A percentile compares a stretch with the other conserved stretches of the same genome.
phyloP scores from a whole-genome alignment of 495 filamentous ascomycete genomes.

The Neurospora sublineolata region DNA sequence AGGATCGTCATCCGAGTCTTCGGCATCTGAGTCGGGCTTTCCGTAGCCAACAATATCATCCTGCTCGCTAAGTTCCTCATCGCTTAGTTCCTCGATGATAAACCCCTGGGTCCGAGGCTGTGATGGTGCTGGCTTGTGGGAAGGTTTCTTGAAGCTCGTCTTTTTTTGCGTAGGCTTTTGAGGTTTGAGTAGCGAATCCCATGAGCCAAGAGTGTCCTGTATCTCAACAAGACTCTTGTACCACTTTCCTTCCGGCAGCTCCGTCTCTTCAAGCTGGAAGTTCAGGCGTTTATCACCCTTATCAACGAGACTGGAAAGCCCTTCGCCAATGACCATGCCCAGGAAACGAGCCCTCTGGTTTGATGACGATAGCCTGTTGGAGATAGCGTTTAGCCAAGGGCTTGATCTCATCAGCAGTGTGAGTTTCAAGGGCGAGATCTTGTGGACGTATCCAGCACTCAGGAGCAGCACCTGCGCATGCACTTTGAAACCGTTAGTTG shows the following conservation, averaged over 20 bases:
- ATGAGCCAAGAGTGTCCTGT: constrained; percentile 50
- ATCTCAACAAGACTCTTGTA: constrained; percentile 56
- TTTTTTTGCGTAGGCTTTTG: constrained; percentile 1
- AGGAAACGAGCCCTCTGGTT: constrained; percentile 68
- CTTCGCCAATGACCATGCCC: constrained; percentile 80
- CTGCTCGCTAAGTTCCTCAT: constrained; percentile 46
- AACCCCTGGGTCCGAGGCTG: constrained; percentile 22
- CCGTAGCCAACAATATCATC: constrained; percentile 71
- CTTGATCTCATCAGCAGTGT: constrained; percentile 56
- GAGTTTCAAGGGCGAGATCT: constrained; percentile 47
- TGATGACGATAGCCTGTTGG: constrained; percentile 72
- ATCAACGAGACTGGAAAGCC: constrained; percentile 71
- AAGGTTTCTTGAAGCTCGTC: constrained; percentile 5
- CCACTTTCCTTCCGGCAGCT: constrained; percentile 60
- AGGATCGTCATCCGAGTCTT: constrained; percentile 87
- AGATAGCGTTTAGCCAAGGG: constrained; percentile 62
- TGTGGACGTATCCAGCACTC: constrained; percentile 61
- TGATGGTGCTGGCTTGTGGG: constrained; percentile 9
- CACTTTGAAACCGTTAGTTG: constrained; percentile 36
- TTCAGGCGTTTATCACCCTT: constrained; percentile 58
- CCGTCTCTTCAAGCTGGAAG: constrained; percentile 75
- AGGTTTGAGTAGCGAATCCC: constrained; percentile 35
- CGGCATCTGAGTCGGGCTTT: constrained; percentile 85
- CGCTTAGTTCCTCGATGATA: constrained; percentile 60
- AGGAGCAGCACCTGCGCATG: constrained; percentile 73